Conservation (phyloP, 2,329 filamentous ascomycete species). For the Corinectria fuckeliana region DNA sequence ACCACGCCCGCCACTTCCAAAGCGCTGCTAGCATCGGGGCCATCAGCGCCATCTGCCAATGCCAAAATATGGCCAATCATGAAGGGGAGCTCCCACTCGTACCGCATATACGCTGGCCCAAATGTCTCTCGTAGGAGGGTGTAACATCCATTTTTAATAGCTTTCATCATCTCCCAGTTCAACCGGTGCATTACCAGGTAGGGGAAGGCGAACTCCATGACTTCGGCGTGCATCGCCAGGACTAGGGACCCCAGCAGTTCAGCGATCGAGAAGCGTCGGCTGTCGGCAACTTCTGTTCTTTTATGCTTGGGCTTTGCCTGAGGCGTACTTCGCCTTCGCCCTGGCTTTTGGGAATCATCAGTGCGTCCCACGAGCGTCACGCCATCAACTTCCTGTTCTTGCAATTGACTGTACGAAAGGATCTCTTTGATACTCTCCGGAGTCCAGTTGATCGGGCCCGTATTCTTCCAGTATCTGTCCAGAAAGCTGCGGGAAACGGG, state of each 20-base stretch:
- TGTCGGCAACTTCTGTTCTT: not conserved
- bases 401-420: slow-evolving; percentile 40
- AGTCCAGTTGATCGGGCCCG: slow-evolving; percentile 38
- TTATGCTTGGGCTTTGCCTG: not conserved
- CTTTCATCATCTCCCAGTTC: not conserved
- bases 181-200: not conserved
- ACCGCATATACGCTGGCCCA: not conserved
- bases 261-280: slow-evolving; percentile 18
- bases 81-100: not conserved
- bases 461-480: slow-evolving; percentile 39
- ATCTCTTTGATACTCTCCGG: slow-evolving; percentile 45
- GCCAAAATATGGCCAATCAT: not conserved
- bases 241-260: slow-evolving; percentile 43
- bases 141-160: not conserved
- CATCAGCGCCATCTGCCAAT: not conserved
- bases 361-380: slow-evolving; percentile 20
- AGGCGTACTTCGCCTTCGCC: not conserved
- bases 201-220: slow-evolving; percentile 43
- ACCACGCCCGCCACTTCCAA: not conserved
- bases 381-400: slow-evolving; percentile 27
- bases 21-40: not conserved
- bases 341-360: slow-evolving; percentile 21
- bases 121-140: not conserved
- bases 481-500: slow-evolving; percentile 47
- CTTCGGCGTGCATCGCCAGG: slow-evolving; percentile 45